A percentile compares a stretch with the other conserved stretches of the same genome.
Evolutionary conservation across 2,329 filamentous ascomycete species (phyloP).

Genomic region (Exophiala aquamarina): DNA sequence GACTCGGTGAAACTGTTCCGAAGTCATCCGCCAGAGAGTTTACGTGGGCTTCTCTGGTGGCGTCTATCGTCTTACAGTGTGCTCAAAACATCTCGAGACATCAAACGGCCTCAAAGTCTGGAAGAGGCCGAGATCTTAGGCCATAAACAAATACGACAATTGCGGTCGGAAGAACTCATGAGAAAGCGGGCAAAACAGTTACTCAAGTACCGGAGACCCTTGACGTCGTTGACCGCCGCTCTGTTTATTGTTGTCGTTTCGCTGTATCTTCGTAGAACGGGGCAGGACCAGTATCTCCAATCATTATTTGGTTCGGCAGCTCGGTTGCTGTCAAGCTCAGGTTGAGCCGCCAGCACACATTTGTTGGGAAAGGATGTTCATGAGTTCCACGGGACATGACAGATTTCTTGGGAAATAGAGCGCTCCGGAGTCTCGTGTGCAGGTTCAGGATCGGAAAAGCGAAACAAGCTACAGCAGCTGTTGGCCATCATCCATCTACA

Average conservation of each 20-base stretch:
- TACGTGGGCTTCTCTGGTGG: conserved; percentile 67
- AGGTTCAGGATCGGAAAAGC: too few species aligned
- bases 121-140: conserved; percentile 69
- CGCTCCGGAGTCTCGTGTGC: too few species aligned
- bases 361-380: too few species aligned
- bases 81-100: conserved; percentile 74
- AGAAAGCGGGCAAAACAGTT: conserved; percentile 53
- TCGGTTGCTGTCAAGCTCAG: conserved; percentile 2
- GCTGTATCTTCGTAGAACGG: conserved; percentile 60
- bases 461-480: too few species aligned
- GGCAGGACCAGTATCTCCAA: conserved; percentile 33
- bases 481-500: too few species aligned
- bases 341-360: too few species aligned
- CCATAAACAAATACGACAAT: conserved; percentile 67
- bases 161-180: conserved; percentile 64
- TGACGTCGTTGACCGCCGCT: conserved; percentile 61
- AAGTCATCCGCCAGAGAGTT: conserved; percentile 67
- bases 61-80: conserved; percentile 73
- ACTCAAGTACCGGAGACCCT: conserved; percentile 66
- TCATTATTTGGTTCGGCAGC: conserved; percentile 14
- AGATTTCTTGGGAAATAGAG: too few species aligned
- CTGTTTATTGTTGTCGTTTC: conserved; percentile 68
- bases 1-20: conserved; percentile 65
- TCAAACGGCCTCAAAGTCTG: conserved; percentile 56
- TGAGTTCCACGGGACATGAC: too few species aligned